Percentiles rank a stretch among this genome's conserved stretches.
Evolutionary conservation across 2,329 filamentous ascomycete species (phyloP).

Genomic region (Colletotrichum trifolii): DNA sequence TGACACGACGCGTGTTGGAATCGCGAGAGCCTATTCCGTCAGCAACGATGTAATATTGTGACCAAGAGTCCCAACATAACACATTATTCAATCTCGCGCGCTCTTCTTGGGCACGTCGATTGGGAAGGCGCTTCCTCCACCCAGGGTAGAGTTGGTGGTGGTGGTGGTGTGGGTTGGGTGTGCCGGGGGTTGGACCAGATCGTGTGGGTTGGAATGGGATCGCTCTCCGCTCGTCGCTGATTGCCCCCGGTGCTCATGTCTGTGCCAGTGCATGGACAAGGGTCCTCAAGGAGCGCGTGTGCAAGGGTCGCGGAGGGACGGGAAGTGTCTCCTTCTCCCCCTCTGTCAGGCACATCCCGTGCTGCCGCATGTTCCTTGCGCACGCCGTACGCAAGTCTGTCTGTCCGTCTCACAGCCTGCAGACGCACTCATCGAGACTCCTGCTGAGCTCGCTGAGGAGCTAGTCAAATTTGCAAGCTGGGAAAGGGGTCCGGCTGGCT

Average conservation of each 20-base stretch:
- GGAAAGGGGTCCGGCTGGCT: constrained; percentile 10
- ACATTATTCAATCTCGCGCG: not conserved
- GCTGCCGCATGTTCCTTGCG: not conserved
- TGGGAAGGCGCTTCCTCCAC: not conserved
- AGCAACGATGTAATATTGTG: not conserved
- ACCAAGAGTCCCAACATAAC: constrained; percentile 5
- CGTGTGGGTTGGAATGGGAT: constrained; percentile 18
- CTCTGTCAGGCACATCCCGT: constrained; percentile 26
- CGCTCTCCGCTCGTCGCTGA: constrained; percentile 6
- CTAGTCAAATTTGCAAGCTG: constrained; percentile 15
- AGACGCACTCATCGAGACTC: constrained; percentile 15
- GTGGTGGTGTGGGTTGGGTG: constrained; percentile 19
- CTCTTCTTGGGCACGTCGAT: not conserved
- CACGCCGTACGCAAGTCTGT: constrained; percentile 1
- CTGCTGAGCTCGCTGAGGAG: constrained; percentile 9
- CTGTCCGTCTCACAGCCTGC: constrained; percentile 22
- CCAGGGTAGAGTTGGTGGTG: constrained; percentile 6
- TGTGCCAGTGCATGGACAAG: constrained; percentile 13
- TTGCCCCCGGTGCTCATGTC: constrained; percentile 19
- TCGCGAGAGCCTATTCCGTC: not conserved
- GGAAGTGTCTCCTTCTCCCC: constrained; percentile 30
- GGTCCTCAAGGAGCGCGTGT: constrained; percentile 4
- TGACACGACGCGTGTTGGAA: not conserved
- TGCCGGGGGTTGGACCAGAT: constrained; percentile 13
- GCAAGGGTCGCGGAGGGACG: constrained; percentile 31